Evolutionary conservation across 208 protist species (phyloP), one percentile per base, ranked within the genome.

Genomic region (Trypanosoma melophagium): DNA sequence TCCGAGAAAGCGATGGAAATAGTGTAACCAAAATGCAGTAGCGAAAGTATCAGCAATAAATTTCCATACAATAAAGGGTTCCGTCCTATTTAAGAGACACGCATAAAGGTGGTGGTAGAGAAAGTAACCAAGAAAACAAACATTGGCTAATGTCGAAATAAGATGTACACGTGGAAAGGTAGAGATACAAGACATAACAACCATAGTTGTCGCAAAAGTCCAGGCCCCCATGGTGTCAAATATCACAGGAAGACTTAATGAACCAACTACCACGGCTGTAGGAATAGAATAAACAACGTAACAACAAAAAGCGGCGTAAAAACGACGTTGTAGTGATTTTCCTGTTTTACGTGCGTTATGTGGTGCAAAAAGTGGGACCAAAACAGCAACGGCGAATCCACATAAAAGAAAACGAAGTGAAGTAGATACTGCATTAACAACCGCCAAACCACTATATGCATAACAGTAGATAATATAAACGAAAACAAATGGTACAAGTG

Each of bases 261-360:
- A 66, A 31, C 84, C 12, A 19, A 81, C 80, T 17, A 92, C 78
- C 4, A 81, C 81, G 63, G 79, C 64, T 47, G 89, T 92, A n/a
- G 89, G 89, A 60, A 94, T 84, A 45, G 84, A 92, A 61, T 90
- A 94, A 13, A 90, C 68, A 17, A 60, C 24, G 51, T 71, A 92
- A 76, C 69, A 70, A 59, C 81, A 87, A 42, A 84, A 55, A n/a
- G 80, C 77, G 56, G 62, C 69, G 45, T 56, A 51, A 59, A 64
- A 28, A 7, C 49, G 12, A 14, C 40, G 52, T 31, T 31, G 45
- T n/a, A 76, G 3, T 17, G 28, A 28, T 42, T 60, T 70, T 28
- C 19, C 14, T 12, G 21, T 19, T 24, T 7, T 51, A 38, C 19
- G 17, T 10, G 22, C 1, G 16, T 13, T 54, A 53, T 10, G 16